Percentiles rank a stretch among this genome's conserved stretches.
These are phyloP conservation scores for Solanum peruvianum DNA, from an alignment of 257 asterid species.

Conservation along the genomic window DNA sequence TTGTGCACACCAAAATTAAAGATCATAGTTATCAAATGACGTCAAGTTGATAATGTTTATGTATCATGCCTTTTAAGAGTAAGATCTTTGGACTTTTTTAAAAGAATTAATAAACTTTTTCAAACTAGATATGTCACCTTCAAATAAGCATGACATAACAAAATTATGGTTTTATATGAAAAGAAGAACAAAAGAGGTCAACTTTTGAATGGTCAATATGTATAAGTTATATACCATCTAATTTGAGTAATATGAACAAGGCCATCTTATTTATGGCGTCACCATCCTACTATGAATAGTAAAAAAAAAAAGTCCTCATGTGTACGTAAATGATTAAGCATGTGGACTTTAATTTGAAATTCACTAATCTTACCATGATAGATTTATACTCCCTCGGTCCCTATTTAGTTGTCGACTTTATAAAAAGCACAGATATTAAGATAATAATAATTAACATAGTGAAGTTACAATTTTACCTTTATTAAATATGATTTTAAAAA, in stretches of 20 bases:
- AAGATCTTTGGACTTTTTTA: neutral
- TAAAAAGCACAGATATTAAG: too few relatives aligned
- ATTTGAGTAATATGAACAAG: neutral
- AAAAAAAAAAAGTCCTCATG: too few relatives aligned
- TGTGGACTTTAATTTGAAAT: too few relatives aligned
- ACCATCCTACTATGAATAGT: neutral
- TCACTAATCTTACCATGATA: too few relatives aligned
- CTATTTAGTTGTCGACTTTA: too few relatives aligned
- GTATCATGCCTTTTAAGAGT: neutral
- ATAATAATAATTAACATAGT: too few relatives aligned
- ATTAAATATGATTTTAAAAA: too few relatives aligned
- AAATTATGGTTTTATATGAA: neutral
- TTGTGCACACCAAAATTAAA: fast-evolving
- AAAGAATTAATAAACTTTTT: neutral
- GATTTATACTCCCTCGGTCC: too few relatives aligned
- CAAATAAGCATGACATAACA: neutral
- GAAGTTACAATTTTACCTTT: fast-evolving
- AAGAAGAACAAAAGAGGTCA: neutral
- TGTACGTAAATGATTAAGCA: too few relatives aligned
- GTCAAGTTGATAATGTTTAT: too few relatives aligned
- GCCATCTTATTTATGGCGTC: neutral
- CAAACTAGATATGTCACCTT: neutral
- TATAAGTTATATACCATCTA: neutral
- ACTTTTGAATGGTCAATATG: neutral
- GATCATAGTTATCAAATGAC: too few relatives aligned